These are phyloP conservation scores for Penicillium freii DNA, from an alignment of 2,329 filamentous ascomycete species.

Conservation along the genomic window DNA sequence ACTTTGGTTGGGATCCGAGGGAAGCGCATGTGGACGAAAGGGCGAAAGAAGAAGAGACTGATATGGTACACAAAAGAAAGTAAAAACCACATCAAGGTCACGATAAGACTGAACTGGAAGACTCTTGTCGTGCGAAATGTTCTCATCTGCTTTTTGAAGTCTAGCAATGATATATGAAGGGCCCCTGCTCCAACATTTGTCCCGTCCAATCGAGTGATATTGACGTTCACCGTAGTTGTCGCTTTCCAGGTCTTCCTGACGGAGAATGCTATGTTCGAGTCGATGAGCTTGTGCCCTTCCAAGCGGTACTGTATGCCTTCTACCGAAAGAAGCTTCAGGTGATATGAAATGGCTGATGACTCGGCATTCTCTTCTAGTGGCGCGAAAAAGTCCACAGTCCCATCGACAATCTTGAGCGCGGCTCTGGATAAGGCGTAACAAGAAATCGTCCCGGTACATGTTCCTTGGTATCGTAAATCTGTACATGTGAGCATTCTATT, in stretches of 20 bases:
- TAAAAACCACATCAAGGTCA: slow-evolving; percentile 11
- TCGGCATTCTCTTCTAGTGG: background rate
- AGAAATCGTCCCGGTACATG: background rate
- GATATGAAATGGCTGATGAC: slow-evolving; percentile 2
- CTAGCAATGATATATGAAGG: background rate
- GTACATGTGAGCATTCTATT: background rate
- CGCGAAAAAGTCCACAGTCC: background rate
- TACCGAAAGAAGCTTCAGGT: background rate
- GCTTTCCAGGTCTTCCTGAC: slow-evolving; percentile 15
- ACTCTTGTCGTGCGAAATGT: slow-evolving; percentile 1
- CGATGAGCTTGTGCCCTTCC: slow-evolving; percentile 10
- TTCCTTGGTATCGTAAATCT: background rate
- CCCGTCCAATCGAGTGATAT: slow-evolving; percentile 6
- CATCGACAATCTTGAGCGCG: background rate
- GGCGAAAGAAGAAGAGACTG: slow-evolving; percentile 12
- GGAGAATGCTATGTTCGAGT: slow-evolving; percentile 9
- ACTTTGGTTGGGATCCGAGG: background rate
- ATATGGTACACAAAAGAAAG: slow-evolving; percentile 9
- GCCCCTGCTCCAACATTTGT: background rate
- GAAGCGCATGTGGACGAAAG: background rate
- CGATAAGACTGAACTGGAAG: background rate
- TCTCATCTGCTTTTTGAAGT: slow-evolving; percentile 12
- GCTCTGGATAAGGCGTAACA: background rate
- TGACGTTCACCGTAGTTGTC: slow-evolving; percentile 15
- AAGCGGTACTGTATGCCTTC: background rate